These are phyloP conservation scores for Talaromyces pinophilus DNA, from an alignment of 2,329 filamentous ascomycete species.

Conservation along the genomic window DNA sequence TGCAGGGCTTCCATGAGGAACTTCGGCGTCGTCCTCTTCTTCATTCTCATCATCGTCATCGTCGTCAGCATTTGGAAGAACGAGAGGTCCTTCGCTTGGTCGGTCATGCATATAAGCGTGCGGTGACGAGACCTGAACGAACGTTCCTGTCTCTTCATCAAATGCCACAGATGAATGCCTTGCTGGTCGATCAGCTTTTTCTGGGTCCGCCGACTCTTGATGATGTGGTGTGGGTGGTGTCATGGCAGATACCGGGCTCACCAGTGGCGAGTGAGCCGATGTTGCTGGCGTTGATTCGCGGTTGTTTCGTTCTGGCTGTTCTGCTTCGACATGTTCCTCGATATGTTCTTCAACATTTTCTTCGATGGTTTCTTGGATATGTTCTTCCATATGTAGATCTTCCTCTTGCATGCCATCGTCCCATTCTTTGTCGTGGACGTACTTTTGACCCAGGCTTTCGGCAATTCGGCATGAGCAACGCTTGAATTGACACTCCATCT, in stretches of 20 bases:
- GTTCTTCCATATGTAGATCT: slow-evolving; percentile 21
- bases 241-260: slow-evolving; percentile 23
- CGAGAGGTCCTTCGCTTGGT: slow-evolving; percentile 26
- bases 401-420: slow-evolving; percentile 21
- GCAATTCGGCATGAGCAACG: slow-evolving; percentile 51
- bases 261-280: slow-evolving; percentile 21
- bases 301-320: slow-evolving; percentile 10
- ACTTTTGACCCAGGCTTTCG: slow-evolving; percentile 43
- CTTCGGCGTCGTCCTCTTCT: slow-evolving; percentile 7
- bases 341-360: not conserved
- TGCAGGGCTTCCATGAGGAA: not conserved
- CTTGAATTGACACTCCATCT: slow-evolving; percentile 53
- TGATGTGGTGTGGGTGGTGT: slow-evolving; percentile 23
- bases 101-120: slow-evolving; percentile 33
- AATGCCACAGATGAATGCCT: slow-evolving; percentile 45
- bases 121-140: slow-evolving; percentile 41
- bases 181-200: slow-evolving; percentile 25
- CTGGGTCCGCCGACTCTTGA: slow-evolving; percentile 8
- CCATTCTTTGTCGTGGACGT: slow-evolving; percentile 44
- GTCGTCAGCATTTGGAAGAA: slow-evolving; percentile 21
- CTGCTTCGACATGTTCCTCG: not conserved
- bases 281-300: slow-evolving; percentile 16
- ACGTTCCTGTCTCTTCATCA: slow-evolving; percentile 48
- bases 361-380: slow-evolving; percentile 1
- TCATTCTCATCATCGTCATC: not conserved